Evolutionary conservation across 192 early-diverging fungal genomes (phyloP), one percentile per base, ranked within the genome.

Genomic region (Coemansia pectinata): DNA sequence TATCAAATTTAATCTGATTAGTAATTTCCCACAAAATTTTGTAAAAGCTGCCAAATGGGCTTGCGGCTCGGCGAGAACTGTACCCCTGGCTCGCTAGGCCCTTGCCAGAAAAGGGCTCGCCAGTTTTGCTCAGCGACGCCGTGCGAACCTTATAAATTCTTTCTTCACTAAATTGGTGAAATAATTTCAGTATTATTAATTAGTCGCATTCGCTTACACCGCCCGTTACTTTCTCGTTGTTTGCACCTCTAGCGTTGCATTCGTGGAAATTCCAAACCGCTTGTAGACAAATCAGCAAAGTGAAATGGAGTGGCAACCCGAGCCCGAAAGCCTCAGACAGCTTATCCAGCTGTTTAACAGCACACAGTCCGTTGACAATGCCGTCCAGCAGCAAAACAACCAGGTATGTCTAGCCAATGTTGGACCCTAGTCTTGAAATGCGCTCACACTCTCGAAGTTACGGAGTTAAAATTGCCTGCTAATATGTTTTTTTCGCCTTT

Each of bases 321-420:
- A 92, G 77, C 88, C 86, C 50, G 88, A 91, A 76, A 90, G 91
- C 77, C 87, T 94, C 57, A 81, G 77, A 67, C 87, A 93, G 85
- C 87, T 94, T 62, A 84, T 88, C 60, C 87, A 90, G 77, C 87
- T 94, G 50, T 83, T 94, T 38, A 85, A 83, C 78, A 91, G 90
- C 77, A 89, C 92, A 74, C 87, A 90, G 69, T 87, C 87, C 44
- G 70, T 86, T 40, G 87, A 91, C 78, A 91, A 88, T 61, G 81
- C 81, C 41, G 81, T 91, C 47, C 91, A 91, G 73, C 85, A 84
- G 63, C 84, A 85, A 71, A 90, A 91, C 65, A 88, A 90, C 81
- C 87, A 92, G 88, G 92, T 94, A 92, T 19, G 79, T 67, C 23
- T 62, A 12, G 23, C 39, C 36, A 55, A 19, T 19, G 45, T 34